Percentiles rank a stretch among this genome's conserved stretches.
phyloP scores from a whole-genome alignment of 2,329 filamentous ascomycete species.

The Amauroascus verrucosus region DNA sequence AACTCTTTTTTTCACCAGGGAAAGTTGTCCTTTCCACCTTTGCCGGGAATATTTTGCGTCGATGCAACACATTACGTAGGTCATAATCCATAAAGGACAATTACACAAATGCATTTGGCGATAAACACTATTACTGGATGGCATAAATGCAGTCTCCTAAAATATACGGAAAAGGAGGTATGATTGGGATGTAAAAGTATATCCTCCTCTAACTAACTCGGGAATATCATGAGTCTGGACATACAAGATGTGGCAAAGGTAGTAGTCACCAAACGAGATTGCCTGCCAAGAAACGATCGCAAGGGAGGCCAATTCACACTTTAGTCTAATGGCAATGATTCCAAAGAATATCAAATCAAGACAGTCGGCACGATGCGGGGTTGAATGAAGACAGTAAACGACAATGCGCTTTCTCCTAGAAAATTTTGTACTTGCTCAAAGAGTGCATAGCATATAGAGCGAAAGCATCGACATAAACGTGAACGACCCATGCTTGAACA shows the following conservation, averaged over 20 bases:
- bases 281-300: not conserved
- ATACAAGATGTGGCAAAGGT: not conserved
- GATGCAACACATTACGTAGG: no score
- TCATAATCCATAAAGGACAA: no score
- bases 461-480: not conserved
- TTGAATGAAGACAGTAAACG: not conserved
- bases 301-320: not conserved
- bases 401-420: not conserved
- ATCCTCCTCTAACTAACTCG: not conserved
- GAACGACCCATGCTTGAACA: not conserved
- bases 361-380: not conserved
- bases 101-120: no score
- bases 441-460: not conserved
- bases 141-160: not conserved
- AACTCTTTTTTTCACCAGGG: no score
- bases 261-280: not conserved
- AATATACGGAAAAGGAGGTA: not conserved
- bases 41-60: no score
- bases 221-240: not conserved
- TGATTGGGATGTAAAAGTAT: not conserved
- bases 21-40: no score
- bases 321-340: slow-evolving; percentile 1
- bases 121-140: not conserved
- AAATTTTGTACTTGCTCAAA: not conserved
- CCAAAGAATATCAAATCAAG: not conserved